A percentile compares a stretch with the other conserved stretches of the same genome.
phyloP scores from a whole-genome alignment of 148 eudicot species.

The Simmondsia chinensis region DNA sequence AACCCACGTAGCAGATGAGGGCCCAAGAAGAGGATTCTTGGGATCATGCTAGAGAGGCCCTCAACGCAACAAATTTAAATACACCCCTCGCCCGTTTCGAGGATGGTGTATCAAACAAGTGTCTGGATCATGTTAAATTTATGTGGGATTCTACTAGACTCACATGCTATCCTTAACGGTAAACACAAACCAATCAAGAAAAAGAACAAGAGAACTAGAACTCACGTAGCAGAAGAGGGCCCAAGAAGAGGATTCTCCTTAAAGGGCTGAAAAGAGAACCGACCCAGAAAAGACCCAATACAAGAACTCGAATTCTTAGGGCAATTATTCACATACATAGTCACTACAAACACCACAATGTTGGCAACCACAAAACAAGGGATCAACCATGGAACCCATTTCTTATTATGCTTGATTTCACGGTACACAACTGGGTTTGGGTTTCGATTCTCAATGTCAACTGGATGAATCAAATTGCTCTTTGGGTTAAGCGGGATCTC shows the following conservation, averaged over 20 bases:
- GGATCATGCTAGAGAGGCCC: too few species aligned
- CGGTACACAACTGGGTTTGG: not conserved
- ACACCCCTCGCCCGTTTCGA: too few species aligned
- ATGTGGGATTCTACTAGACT: too few species aligned
- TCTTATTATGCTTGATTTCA: slow-evolving; percentile 38
- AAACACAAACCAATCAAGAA: not conserved
- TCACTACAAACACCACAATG: slow-evolving; percentile 33
- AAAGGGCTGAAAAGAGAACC: slow-evolving; percentile 80
- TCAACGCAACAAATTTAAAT: too few species aligned
- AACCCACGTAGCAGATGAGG: too few species aligned
- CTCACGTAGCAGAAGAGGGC: slow-evolving; percentile 80
- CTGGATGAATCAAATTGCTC: too few species aligned
- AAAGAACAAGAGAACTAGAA: slow-evolving; percentile 1
- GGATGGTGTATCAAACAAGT: too few species aligned
- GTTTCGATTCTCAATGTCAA: too few species aligned
- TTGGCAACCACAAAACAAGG: slow-evolving; percentile 54
- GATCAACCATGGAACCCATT: slow-evolving; percentile 60
- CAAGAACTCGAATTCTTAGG: slow-evolving; percentile 56
- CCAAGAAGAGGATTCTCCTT: slow-evolving; percentile 86
- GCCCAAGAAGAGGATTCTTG: too few species aligned
- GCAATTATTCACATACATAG: slow-evolving; percentile 81
- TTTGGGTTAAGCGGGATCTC: slow-evolving; percentile 17
- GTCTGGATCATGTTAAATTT: too few species aligned
- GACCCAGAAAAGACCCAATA: slow-evolving; percentile 37
- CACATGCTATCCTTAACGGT: not conserved